These are phyloP conservation scores for Lactifluus echinatus DNA, from an alignment of 768 basidiomycete genomes.

Conservation along the genomic window DNA sequence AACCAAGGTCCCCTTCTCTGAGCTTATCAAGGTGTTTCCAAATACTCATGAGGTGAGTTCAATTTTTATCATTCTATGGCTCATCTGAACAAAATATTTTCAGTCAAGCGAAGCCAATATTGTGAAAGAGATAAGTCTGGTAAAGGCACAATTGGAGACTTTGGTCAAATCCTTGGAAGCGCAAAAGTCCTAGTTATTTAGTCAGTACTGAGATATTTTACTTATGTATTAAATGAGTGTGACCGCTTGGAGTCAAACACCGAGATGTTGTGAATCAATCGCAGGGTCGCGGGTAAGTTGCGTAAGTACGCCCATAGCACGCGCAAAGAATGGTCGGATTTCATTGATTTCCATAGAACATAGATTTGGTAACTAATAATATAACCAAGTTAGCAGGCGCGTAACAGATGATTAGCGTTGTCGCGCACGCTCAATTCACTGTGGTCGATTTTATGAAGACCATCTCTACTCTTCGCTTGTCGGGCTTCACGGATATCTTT, in stretches of 20 bases:
- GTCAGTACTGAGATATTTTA: neutral
- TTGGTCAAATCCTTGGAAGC: constrained; percentile 32
- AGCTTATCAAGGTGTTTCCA: constrained; percentile 65
- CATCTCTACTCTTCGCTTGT: constrained; percentile 87
- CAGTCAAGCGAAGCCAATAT: constrained; percentile 68
- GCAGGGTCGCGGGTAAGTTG: constrained; percentile 36
- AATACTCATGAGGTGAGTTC: constrained; percentile 56
- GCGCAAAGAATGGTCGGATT: constrained; percentile 80
- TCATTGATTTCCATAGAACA: constrained; percentile 93
- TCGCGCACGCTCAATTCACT: constrained; percentile 66
- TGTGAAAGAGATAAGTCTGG: constrained; percentile 49
- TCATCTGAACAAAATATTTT: neutral
- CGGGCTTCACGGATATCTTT: constrained; percentile 95
- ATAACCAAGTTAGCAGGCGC: neutral
- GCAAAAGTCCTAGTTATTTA: constrained; percentile 11
- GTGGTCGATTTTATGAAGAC: constrained; percentile 71
- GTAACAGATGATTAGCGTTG: neutral
- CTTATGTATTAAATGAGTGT: neutral
- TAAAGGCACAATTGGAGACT: constrained; percentile 38
- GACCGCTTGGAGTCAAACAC: neutral
- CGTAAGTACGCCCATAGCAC: constrained; percentile 66
- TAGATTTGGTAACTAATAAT: constrained; percentile 64
- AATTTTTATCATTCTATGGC: constrained; percentile 4
- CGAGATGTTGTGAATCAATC: constrained; percentile 2
- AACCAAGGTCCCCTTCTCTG: constrained; percentile 58